Evolutionary conservation across 2,329 filamentous ascomycete genomes (phyloP), one percentile per base, ranked within the genome.

Genomic region (Colletotrichum siamense): DNA sequence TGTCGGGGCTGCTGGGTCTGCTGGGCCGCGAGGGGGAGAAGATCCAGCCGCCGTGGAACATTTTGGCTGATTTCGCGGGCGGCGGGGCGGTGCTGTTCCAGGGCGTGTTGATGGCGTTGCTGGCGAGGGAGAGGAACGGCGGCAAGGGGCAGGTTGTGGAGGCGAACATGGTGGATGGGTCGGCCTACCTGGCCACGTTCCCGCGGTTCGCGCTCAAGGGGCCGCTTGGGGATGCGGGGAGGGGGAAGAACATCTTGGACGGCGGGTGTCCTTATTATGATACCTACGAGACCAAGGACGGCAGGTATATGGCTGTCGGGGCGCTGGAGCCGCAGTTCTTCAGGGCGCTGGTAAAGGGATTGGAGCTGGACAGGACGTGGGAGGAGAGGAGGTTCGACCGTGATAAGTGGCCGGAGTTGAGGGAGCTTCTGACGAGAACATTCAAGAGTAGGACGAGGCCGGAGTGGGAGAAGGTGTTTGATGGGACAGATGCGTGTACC

Each of bases 161-260:
- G 86, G 95, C 95, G 18, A 98, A 98, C 84, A 99, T 99, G 96
- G 96, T 98, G 15, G 96, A 99, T 86, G 96, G 96, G 10, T 92
- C 91, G 26, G 91, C 92, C 44, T 96, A 96, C 84, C 86, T 99
- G 30, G 93, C 94, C 2, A 94, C 93, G 0, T 96, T 96, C 86
- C 93, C 95, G 68, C 89, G 96, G 39, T 87, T 98, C 77, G 88
- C 89, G 32, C 88, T 89, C 77, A 93, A 93, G 82, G 92, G 88
- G 8, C 89, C 91, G 1, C 82, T 92, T 52, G 96, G 95, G 88
- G 83, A 87, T 79, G 83, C 84, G 5, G 89, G 91, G 30, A 88
- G 96, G 65, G 96, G 96, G 0, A 88, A 90, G 71, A 98, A 98
- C 83, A 80, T 94, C 73, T 86, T 99, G 63, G 96, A 99, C 85